These are phyloP conservation scores for Moniliella sp. DNA, from an alignment of 1,284 basidiomycete genomes.

Conservation along the genomic window DNA sequence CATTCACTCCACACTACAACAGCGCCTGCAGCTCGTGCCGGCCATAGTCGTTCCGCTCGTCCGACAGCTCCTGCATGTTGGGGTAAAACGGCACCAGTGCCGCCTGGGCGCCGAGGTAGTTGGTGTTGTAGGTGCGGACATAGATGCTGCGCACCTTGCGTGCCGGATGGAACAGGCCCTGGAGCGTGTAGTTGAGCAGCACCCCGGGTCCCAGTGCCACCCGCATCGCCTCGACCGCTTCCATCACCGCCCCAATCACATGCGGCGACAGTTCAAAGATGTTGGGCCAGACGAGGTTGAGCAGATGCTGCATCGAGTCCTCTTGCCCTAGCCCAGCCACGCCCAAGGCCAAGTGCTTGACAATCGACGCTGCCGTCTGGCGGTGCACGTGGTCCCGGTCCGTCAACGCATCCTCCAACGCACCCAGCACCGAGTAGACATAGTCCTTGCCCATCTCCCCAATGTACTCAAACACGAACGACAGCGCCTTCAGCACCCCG, in stretches of 20 bases:
- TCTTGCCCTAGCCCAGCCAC: constrained; percentile 91
- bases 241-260: constrained; percentile 59
- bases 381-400: constrained; percentile 94
- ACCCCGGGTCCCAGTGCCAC: constrained; percentile 83
- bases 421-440: constrained; percentile 82
- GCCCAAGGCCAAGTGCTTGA: constrained; percentile 89
- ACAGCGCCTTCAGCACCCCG: constrained; percentile 93
- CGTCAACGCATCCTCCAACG: constrained; percentile 89
- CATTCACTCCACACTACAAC: constrained; percentile 4
- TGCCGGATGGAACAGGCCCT: constrained; percentile 45
- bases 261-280: constrained; percentile 95
- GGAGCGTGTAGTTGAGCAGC: constrained; percentile 51
- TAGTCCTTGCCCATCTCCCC: constrained; percentile 99
- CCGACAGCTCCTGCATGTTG: constrained; percentile 19
- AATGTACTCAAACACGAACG: constrained; percentile 97
- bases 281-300: constrained; percentile 98
- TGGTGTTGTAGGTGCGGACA: constrained; percentile 56
- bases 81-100: constrained; percentile 87
- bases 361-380: constrained; percentile 93
- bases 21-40: constrained; percentile 19
- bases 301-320: constrained; percentile 84
- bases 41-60: constrained; percentile 21
- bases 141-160: constrained; percentile 71
- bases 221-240: constrained; percentile 79
- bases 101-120: constrained; percentile 60